Percentiles rank a stretch among this genome's conserved stretches.
These are phyloP conservation scores for Cyberlindnera japonica DNA, from an alignment of 805 yeast species.

Conservation along the genomic window DNA sequence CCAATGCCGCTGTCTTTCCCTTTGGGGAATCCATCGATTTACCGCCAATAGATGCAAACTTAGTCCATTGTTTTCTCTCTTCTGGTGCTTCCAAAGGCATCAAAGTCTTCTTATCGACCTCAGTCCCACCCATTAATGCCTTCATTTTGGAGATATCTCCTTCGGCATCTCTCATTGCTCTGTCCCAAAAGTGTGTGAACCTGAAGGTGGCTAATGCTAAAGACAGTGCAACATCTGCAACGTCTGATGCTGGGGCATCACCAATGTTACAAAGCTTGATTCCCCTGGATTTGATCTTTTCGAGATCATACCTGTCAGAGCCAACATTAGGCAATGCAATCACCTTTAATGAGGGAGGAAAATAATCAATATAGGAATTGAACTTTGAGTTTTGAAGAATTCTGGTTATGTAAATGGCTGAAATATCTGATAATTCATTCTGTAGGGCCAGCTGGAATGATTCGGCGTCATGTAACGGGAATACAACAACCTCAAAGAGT, in stretches of 20 bases:
- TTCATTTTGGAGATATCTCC: constrained; percentile 47
- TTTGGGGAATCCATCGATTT: constrained; percentile 47
- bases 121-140: constrained; percentile 31
- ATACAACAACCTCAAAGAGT: constrained; percentile 32
- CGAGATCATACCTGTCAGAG: constrained; percentile 47
- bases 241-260: constrained; percentile 56
- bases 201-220: constrained; percentile 59
- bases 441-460: constrained; percentile 38
- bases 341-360: constrained; percentile 46
- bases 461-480: constrained; percentile 30
- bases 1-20: constrained; percentile 56
- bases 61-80: constrained; percentile 36
- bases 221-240: constrained; percentile 64
- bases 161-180: constrained; percentile 34
- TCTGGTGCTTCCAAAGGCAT: constrained; percentile 20
- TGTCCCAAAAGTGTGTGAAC: constrained; percentile 46
- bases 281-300: constrained; percentile 39
- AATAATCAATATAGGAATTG: constrained; percentile 39
- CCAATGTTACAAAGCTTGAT: constrained; percentile 61
- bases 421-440: constrained; percentile 35
- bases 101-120: constrained; percentile 33
- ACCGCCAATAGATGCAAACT: constrained; percentile 44
- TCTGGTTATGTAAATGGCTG: constrained; percentile 56
- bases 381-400: constrained; percentile 33
- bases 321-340: constrained; percentile 61